phyloP scores from a whole-genome alignment of 306 rosid species.

The Cucumis hystrix region DNA sequence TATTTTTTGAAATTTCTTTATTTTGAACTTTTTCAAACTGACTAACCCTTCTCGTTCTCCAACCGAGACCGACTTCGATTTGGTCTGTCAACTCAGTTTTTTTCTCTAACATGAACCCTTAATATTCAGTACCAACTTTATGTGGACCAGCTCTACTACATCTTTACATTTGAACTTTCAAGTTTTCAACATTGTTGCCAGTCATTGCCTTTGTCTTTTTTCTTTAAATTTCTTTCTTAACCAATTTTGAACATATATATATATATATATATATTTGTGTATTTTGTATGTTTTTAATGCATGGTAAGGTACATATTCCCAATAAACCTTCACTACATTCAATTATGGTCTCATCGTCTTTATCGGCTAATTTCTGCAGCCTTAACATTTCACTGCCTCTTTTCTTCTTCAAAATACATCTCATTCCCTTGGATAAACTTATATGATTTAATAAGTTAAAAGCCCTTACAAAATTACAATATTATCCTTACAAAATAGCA shows the following conservation, averaged over 20 bases:
- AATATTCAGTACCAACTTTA: too few species aligned
- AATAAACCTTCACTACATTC: not conserved
- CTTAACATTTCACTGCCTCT: not conserved
- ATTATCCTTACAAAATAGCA: too few species aligned
- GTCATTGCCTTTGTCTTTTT: not conserved
- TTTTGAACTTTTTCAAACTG: too few species aligned
- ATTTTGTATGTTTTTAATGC: not conserved
- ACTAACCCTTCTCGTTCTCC: too few species aligned
- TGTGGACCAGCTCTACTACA: not conserved
- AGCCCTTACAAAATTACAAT: too few species aligned
- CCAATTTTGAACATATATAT: not conserved
- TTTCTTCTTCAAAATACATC: not conserved
- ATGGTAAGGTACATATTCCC: not conserved
- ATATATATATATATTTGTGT: not conserved
- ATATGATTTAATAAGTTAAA: too few species aligned
- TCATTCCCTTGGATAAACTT: not conserved
- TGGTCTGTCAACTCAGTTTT: too few species aligned
- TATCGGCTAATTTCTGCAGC: not conserved
- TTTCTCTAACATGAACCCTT: too few species aligned
- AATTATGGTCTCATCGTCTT: not conserved
- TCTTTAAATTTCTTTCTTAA: too few species aligned
- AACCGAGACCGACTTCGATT: too few species aligned
- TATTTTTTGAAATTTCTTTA: too few species aligned
- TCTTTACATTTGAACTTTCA: not conserved
- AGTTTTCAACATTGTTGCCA: not conserved